Conservation (phyloP, 2,329 filamentous ascomycete species). For the Fusarium tanahbumbuense region DNA sequence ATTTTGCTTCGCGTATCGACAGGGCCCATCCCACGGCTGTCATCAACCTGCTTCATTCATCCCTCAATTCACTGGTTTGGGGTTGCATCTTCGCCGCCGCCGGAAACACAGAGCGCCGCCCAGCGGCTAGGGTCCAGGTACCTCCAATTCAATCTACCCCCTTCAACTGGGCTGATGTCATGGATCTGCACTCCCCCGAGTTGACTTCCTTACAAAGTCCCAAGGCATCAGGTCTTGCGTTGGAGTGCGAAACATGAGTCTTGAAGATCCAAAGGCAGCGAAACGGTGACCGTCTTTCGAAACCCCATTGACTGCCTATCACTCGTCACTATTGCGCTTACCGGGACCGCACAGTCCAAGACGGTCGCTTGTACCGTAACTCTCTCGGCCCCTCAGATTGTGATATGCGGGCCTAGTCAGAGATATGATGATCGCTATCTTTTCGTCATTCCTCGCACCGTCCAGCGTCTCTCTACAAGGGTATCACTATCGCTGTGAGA, state of each 20-base stretch:
- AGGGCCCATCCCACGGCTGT: neutral
- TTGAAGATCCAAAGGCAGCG: slow-evolving; percentile 18
- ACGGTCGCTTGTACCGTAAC: slow-evolving; percentile 34
- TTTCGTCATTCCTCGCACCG: slow-evolving; percentile 39
- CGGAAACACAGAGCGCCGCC: slow-evolving; percentile 33
- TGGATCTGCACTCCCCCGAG: slow-evolving; percentile 47
- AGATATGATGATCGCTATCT: slow-evolving; percentile 19
- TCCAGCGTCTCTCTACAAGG: slow-evolving; percentile 7
- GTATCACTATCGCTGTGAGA: slow-evolving; percentile 16
- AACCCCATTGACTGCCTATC: slow-evolving; percentile 31
- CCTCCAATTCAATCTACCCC: slow-evolving; percentile 7
- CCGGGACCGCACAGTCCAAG: slow-evolving; percentile 39
- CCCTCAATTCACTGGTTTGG: slow-evolving; percentile 17
- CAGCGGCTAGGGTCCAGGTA: slow-evolving; percentile 32
- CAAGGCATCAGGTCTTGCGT: slow-evolving; percentile 11
- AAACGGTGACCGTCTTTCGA: slow-evolving; percentile 40
- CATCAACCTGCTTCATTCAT: slow-evolving; percentile 12
- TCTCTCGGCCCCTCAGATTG: slow-evolving; percentile 18
- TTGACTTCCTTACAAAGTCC: slow-evolving; percentile 22
- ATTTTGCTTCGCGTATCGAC: slow-evolving; percentile 22
- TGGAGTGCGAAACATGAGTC: neutral
- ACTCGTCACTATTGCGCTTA: slow-evolving; percentile 5
- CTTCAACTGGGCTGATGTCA: slow-evolving; percentile 49
- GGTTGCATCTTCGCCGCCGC: slow-evolving; percentile 26
- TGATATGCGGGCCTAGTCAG: slow-evolving; percentile 23